These are phyloP conservation scores for Ramaria rubella DNA, from an alignment of 768 basidiomycete genomes.

Conservation along the genomic window DNA sequence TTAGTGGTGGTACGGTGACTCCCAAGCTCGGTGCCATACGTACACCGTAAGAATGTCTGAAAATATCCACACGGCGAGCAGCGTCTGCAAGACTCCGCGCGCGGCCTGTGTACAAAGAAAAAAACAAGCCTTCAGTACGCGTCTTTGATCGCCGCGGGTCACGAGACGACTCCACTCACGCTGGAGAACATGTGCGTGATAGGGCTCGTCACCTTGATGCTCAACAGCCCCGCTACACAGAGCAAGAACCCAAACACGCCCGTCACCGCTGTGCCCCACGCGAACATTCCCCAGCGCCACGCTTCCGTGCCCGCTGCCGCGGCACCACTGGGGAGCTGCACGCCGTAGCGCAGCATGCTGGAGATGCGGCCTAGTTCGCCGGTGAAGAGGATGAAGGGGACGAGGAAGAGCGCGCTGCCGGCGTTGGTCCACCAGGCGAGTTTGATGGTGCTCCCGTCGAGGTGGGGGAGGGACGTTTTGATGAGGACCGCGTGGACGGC, in stretches of 20 bases:
- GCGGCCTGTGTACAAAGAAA: conserved; percentile 46
- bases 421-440: conserved; percentile 76
- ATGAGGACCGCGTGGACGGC: conserved; percentile 71
- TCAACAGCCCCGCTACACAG: conserved; percentile 70
- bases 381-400: conserved; percentile 53
- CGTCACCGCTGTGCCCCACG: conserved; percentile 61
- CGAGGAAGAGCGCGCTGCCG: conserved; percentile 57
- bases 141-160: background rate
- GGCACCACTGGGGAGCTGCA: conserved; percentile 11
- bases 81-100: conserved; percentile 76
- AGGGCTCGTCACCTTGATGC: conserved; percentile 77
- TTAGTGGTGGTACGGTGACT: conserved; percentile 5
- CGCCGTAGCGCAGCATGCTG: conserved; percentile 29
- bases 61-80: conserved; percentile 73
- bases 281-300: conserved; percentile 46
- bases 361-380: conserved; percentile 44
- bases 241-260: conserved; percentile 79
- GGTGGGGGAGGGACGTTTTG: conserved; percentile 60
- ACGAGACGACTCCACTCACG: conserved; percentile 40
- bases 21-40: conserved; percentile 25
- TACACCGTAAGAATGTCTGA: conserved; percentile 67
- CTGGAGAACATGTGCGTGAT: conserved; percentile 83
- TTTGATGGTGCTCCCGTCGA: conserved; percentile 65
- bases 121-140: no score
- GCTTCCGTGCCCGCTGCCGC: background rate